These are phyloP conservation scores for Diaporthe nobilis DNA, from an alignment of 2,329 filamentous ascomycete species.

Conservation along the genomic window DNA sequence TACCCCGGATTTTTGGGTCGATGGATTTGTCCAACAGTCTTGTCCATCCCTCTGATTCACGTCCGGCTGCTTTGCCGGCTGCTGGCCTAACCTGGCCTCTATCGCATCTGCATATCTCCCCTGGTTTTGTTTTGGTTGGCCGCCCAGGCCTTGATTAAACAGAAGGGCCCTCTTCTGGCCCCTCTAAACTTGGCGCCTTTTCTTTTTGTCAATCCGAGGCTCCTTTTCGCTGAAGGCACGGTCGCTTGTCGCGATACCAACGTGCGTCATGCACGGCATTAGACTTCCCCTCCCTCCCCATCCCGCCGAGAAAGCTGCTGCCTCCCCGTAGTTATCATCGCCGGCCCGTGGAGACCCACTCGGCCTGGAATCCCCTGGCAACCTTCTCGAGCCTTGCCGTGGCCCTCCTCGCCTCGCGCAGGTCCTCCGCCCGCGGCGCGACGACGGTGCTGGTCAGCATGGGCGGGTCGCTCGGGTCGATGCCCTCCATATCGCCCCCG, in stretches of 20 bases:
- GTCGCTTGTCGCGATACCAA: no score
- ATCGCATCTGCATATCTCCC: not conserved
- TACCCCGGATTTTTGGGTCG: not conserved
- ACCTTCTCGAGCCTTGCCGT: constrained; percentile 67
- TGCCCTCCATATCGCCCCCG: constrained; percentile 38
- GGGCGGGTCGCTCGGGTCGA: constrained; percentile 57
- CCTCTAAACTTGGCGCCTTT: not conserved
- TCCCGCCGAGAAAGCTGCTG: no score
- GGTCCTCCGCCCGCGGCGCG: constrained; percentile 62
- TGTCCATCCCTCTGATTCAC: not conserved
- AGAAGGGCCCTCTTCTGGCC: not conserved
- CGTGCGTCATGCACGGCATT: no score
- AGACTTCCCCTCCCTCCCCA: no score
- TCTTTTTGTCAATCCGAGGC: not conserved
- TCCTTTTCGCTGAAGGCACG: not conserved
- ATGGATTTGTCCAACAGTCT: not conserved
- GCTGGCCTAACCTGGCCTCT: not conserved
- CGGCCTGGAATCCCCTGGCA: constrained; percentile 67
- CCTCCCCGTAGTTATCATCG: not conserved
- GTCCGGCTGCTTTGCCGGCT: not conserved
- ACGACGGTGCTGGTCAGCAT: constrained; percentile 70
- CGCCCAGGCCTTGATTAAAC: not conserved
- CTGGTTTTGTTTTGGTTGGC: not conserved
- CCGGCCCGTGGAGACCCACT: constrained; percentile 60
- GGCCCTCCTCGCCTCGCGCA: constrained; percentile 66